Conservation (phyloP, 352 stramenopile genomes). For the Phytophthora colocasiae region DNA sequence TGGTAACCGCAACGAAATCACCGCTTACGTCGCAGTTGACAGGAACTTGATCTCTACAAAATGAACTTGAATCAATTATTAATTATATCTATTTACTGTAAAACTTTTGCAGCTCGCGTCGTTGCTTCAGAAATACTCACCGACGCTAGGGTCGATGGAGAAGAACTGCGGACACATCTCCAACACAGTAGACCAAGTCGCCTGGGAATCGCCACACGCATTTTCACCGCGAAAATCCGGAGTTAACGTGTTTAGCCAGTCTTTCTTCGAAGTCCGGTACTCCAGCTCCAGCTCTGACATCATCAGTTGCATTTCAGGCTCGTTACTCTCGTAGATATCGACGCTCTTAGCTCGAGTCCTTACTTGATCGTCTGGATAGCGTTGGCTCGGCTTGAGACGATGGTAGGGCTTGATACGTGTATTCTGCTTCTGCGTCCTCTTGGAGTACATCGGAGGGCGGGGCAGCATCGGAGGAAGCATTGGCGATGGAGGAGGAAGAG, state of each 20-base stretch:
- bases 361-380: conserved; percentile 19
- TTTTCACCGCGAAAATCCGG: conserved; percentile 1
- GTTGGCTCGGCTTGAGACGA: conserved; percentile 25
- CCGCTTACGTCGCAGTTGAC: too few species aligned
- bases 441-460: conserved; percentile 16
- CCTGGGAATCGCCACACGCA: conserved; percentile 15
- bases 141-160: conserved; percentile 17
- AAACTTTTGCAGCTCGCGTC: background rate
- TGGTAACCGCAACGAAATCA: too few species aligned
- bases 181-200: conserved; percentile 28
- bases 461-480: conserved; percentile 30
- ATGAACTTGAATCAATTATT: conserved; percentile 4
- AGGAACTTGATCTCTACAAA: too few species aligned
- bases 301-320: conserved; percentile 25
- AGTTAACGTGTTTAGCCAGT: conserved; percentile 4
- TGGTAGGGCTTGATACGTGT: conserved; percentile 28
- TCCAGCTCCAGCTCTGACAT: conserved; percentile 34
- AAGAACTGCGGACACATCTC: conserved; percentile 34
- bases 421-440: conserved; percentile 25
- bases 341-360: conserved; percentile 6
- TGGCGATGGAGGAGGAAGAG: background rate
- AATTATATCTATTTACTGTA: conserved; percentile 4
- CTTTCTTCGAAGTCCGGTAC: conserved; percentile 19
- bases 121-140: conserved; percentile 15
- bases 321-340: conserved; percentile 6